Evolutionary conservation across 768 basidiomycete genomes (phyloP), one percentile per base, ranked within the genome.

Genomic region (Kwoniella dendrophila): DNA sequence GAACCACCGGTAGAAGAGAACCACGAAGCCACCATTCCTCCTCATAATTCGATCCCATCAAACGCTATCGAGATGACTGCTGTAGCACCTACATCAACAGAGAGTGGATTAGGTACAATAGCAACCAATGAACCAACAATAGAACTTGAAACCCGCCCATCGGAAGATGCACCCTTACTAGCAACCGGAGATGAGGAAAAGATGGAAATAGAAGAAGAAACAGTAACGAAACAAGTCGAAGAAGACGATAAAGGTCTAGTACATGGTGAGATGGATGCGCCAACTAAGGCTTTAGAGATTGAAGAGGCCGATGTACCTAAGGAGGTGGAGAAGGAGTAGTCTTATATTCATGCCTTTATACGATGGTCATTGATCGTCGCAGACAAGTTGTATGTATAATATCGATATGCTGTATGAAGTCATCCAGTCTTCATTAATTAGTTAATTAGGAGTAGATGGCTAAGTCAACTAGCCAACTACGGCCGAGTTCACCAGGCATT

Each of bases 11-110:
- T 26, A 18, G 56, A 58, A 22, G 56, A 36, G 22, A 22, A 41
- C 11, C 51, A 51, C 44, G 56, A 63, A 29, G 36, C 55, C 16
- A 3, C 47, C 14, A 56, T 51, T 2, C 53, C 67, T 12, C 22
- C 47, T 32, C 62, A 63, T 36, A 20, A 38, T 2, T 26, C 54
- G 8, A 54, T 73, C 27, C 72, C 72, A 3, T 59, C 67, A n/a
- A 73, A 73, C 55, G 72, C 72, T 8, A 70, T 70, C 18, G 72
- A 73, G 30, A 56, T 73, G 4, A 44, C 59, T 47, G 68, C 68
- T 56, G 59, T 63, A 1, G 64, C 59, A 0, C 68, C 68, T 11
- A 30, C 45, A 6, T 27, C 49, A 1, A 67, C 72, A 14, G 72
- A 73, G 40, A 18, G 53, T 6, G 72, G 72, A 1, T 14, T 63